Conservation (phyloP, 108 stramenopile species). For the Nitzschia inconspicua region DNA sequence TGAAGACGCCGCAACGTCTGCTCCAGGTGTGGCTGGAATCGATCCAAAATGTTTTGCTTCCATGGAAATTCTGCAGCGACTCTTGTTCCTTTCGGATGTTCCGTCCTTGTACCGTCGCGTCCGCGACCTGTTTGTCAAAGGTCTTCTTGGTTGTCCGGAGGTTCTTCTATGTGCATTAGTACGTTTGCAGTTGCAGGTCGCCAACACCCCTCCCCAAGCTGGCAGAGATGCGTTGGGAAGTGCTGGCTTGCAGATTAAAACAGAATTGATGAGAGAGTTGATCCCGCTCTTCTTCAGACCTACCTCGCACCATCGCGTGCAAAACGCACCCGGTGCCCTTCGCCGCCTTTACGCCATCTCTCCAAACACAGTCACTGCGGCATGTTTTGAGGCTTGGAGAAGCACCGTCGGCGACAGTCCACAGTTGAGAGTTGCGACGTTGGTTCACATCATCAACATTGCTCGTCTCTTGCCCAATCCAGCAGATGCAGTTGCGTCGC, state of each 20-base stretch:
- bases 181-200: constrained; percentile 45
- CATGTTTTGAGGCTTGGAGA: constrained; percentile 88
- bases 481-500: constrained; percentile 55
- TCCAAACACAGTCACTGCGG: constrained; percentile 78
- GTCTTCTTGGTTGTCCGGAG: constrained; percentile 69
- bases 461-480: constrained; percentile 69
- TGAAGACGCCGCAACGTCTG: constrained; percentile 64
- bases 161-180: constrained; percentile 77
- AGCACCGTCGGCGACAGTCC: constrained; percentile 52
- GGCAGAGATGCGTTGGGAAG: constrained; percentile 41
- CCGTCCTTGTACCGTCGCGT: constrained; percentile 64
- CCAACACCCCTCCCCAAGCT: constrained; percentile 24
- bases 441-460: constrained; percentile 81
- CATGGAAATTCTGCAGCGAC: constrained; percentile 61
- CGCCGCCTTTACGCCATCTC: constrained; percentile 85
- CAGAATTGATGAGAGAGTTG: constrained; percentile 89
- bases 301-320: constrained; percentile 54
- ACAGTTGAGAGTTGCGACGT: constrained; percentile 55
- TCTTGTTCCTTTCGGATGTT: constrained; percentile 74
- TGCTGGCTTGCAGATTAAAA: constrained; percentile 79
- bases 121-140: constrained; percentile 73
- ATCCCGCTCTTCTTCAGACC: constrained; percentile 92
- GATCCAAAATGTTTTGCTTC: constrained; percentile 79
- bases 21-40: constrained; percentile 30
- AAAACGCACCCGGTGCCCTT: constrained; percentile 77